Conservation (phyloP, 371 early-diverging fungal genomes). For the Capillidium heterosporum region DNA sequence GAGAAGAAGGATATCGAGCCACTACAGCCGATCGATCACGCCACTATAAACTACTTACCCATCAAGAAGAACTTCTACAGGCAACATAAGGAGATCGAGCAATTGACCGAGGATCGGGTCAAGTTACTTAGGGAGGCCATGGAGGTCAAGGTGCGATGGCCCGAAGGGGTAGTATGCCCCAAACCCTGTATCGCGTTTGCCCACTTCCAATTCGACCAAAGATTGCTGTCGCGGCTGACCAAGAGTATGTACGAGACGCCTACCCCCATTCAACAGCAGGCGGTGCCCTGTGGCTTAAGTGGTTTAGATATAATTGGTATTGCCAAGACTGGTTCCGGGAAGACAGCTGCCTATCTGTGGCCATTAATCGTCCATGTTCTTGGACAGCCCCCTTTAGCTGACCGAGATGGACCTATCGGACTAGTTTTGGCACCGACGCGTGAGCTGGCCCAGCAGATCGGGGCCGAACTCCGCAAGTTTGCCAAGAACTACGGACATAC, state of each 20-base stretch:
- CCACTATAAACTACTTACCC: background rate
- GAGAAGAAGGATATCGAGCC: background rate
- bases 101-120: constrained; percentile 12
- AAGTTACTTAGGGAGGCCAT: constrained; percentile 41
- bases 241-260: constrained; percentile 26
- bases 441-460: background rate
- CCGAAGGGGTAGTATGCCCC: constrained; percentile 34
- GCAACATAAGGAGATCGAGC: constrained; percentile 13
- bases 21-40: background rate
- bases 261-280: constrained; percentile 87
- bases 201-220: constrained; percentile 49
- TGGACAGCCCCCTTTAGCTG: background rate
- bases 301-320: background rate
- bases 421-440: background rate
- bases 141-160: constrained; percentile 38
- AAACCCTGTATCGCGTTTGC: constrained; percentile 59
- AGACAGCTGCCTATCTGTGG: background rate
- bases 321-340: constrained; percentile 1
- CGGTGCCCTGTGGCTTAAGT: constrained; percentile 39
- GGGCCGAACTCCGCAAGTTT: constrained; percentile 36
- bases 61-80: background rate
- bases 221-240: constrained; percentile 64
- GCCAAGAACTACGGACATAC: constrained; percentile 37
- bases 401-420: background rate
- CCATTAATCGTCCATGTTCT: background rate